These are phyloP conservation scores for Apiospora koreana DNA, from an alignment of 2,329 filamentous ascomycete species.

Conservation along the genomic window DNA sequence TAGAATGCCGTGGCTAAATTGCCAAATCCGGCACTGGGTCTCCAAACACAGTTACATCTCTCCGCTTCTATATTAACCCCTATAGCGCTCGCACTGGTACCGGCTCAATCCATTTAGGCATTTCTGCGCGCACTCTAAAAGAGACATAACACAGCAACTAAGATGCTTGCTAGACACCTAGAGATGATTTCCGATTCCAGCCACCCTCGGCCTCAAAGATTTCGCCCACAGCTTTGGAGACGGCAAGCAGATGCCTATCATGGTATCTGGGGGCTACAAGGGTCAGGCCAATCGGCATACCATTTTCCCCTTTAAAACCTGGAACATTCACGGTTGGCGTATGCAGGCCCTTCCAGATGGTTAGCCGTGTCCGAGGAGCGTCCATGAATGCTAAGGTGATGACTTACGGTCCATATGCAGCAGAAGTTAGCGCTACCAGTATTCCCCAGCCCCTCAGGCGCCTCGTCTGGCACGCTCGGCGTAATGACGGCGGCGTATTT, in stretches of 20 bases:
- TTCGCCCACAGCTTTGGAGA: slow-evolving; percentile 39
- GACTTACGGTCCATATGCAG: slow-evolving; percentile 51
- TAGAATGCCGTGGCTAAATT: background rate
- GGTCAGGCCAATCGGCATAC: slow-evolving; percentile 61
- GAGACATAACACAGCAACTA: background rate
- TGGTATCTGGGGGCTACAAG: slow-evolving; percentile 48
- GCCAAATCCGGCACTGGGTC: background rate
- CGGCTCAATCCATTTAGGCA: slow-evolving; percentile 9
- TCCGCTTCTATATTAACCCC: background rate
- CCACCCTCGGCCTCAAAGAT: slow-evolving; percentile 42
- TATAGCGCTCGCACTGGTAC: background rate
- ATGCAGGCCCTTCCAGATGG: slow-evolving; percentile 47
- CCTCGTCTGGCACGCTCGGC: slow-evolving; percentile 61
- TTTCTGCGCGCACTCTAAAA: background rate
- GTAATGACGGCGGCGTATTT: slow-evolving; percentile 57
- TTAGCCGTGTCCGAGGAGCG: background rate
- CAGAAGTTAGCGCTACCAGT: slow-evolving; percentile 59
- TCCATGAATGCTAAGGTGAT: background rate
- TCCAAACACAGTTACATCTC: slow-evolving; percentile 6
- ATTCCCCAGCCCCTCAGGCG: slow-evolving; percentile 51
- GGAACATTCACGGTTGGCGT: slow-evolving; percentile 65
- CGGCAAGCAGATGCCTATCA: slow-evolving; percentile 43
- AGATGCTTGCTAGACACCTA: background rate
- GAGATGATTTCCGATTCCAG: slow-evolving; percentile 21
- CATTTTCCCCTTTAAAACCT: slow-evolving; percentile 57